These are phyloP conservation scores for Oropetium thomaeum DNA, from an alignment of 176 grass and related monocot species.

Conservation along the genomic window DNA sequence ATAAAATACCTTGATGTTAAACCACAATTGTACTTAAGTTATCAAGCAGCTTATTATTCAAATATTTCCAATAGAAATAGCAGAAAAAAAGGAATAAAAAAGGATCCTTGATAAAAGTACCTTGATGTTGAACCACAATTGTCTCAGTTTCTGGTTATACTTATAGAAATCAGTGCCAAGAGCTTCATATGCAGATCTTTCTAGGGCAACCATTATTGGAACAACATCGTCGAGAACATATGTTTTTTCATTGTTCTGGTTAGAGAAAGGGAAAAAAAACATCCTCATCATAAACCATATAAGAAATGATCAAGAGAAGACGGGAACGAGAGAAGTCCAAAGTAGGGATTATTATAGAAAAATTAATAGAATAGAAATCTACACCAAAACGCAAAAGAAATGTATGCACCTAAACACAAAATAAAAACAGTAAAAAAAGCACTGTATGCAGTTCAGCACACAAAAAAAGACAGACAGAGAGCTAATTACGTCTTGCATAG, in stretches of 20 bases:
- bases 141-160: conserved; percentile 99
- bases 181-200: conserved; percentile 65
- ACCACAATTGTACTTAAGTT: too few relatives aligned
- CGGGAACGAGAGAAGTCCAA: neutral
- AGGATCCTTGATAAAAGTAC: conserved; percentile 40
- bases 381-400: neutral
- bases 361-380: conserved; percentile 3
- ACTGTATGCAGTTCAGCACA: conserved; percentile 11
- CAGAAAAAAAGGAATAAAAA: conserved; percentile 9
- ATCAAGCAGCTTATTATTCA: conserved; percentile 15
- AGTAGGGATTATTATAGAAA: neutral
- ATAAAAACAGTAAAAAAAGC: neutral
- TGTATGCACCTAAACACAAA: neutral
- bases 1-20: conserved; percentile 78
- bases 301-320: neutral
- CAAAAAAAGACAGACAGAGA: neutral
- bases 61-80: conserved; percentile 9
- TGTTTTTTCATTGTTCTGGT: conserved; percentile 58
- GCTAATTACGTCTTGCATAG: neutral
- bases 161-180: conserved; percentile 68
- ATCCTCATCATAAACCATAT: neutral
- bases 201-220: conserved; percentile 65
- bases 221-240: conserved; percentile 65
- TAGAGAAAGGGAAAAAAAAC: conserved; percentile 19
- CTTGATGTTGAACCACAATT: conserved; percentile 92